phyloP scores from a whole-genome alignment of 805 yeast species.

The Lachancea quebecensis region DNA sequence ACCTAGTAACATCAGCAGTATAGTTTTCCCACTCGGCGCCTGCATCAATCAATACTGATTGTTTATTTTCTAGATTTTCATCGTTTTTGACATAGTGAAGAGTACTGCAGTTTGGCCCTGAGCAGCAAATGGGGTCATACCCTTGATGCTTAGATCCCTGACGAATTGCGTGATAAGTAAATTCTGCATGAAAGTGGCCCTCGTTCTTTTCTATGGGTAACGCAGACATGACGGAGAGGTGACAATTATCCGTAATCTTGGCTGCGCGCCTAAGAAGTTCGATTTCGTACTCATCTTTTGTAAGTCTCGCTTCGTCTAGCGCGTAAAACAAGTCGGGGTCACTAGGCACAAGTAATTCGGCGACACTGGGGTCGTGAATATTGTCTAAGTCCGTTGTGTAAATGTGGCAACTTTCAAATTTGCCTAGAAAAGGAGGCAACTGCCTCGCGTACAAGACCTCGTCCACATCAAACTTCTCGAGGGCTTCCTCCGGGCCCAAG shows the following conservation, averaged over 20 bases:
- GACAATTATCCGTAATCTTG: constrained; percentile 79
- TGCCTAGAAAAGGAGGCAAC: constrained; percentile 34
- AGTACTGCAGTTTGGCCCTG: constrained; percentile 87
- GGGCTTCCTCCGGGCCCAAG: constrained; percentile 56
- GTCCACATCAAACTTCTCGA: constrained; percentile 67
- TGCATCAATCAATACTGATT: constrained; percentile 80
- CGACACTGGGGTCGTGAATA: constrained; percentile 33
- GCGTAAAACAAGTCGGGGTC: constrained; percentile 57
- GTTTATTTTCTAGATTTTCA: constrained; percentile 48
- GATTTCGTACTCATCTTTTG: constrained; percentile 80
- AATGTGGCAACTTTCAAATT: constrained; percentile 24
- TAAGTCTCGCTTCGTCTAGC: constrained; percentile 77
- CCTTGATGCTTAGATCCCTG: constrained; percentile 88
- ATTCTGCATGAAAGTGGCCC: constrained; percentile 92
- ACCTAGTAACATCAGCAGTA: constrained; percentile 90
- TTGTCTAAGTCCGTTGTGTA: constrained; percentile 53
- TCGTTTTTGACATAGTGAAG: constrained; percentile 86
- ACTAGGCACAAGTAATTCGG: constrained; percentile 35
- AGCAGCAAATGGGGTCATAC: constrained; percentile 93
- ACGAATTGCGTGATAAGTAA: constrained; percentile 84
- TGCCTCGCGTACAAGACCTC: constrained; percentile 60
- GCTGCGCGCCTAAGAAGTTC: constrained; percentile 74
- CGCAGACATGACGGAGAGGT: constrained; percentile 88
- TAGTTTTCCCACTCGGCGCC: constrained; percentile 97
- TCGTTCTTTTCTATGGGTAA: constrained; percentile 81